Base-by-base conservation (phyloP, 805 yeast species). In the Saccharomycopsis fibuligera region DNA sequence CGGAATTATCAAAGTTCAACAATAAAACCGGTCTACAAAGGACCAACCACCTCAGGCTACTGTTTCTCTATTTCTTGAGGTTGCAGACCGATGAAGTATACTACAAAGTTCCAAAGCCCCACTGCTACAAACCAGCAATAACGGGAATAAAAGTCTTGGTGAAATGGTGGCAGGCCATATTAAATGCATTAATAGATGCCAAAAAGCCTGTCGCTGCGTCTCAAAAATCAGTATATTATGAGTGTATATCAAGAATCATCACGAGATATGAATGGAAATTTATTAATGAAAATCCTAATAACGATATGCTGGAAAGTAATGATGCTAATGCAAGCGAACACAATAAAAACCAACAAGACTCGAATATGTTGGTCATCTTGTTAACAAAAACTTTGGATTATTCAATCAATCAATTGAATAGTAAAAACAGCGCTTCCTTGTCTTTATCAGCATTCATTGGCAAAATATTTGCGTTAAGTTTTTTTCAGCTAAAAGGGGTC, bases 401-500 rank as follows among this genome's bases (percentile, higher is more conserved):
- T 56, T 63, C 75, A 47, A 68, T 78, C 9, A 60, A 63, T 31
- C 72, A 72, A 54, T 61, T 78, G 50, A 67, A 68, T 47, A 53
- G 68, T 43, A 78, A 77, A 54, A 64, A 64, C 22, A 61, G 72
- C 10, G 24, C 50, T 6, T 66, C 78, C 2, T 60, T 76, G n/a
- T 68, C 80, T 9, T 62, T 71, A 8, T 64, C 73, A 30, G 81
- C 85, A 1, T 80, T 81, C 53, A 68, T 77, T 22, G 86, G 86
- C 1, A 81, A 81, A 60, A 69, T 78, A 2, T 79, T 80, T 63
- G 82, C 84, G 0, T 72, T 72, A 57, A 58, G 76, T 10, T 81
- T 72, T 51, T 70, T 75, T 56, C 60, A 70, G 47, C 57, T 81
- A 3, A 74, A 75, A 1, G 62, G 72, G 16, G 76, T 78, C 14